These are phyloP conservation scores for Candida awuae DNA, from an alignment of 805 yeast genomes.

Conservation along the genomic window DNA sequence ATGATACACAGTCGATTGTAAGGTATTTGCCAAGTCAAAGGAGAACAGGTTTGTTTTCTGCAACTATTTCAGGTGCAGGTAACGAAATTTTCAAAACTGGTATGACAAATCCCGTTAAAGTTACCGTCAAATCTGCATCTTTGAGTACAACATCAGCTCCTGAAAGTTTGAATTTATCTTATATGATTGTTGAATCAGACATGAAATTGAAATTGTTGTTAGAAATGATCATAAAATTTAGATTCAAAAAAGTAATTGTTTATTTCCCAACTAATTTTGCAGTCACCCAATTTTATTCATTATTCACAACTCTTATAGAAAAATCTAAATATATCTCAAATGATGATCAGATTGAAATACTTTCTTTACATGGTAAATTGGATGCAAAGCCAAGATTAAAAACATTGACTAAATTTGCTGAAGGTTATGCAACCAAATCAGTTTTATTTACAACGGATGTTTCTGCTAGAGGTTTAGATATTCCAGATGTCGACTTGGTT, in stretches of 20 bases:
- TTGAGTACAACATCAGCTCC: conserved; percentile 40
- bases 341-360: conserved; percentile 32
- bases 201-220: conserved; percentile 54
- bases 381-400: conserved; percentile 71
- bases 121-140: conserved; percentile 56
- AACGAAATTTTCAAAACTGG: conserved; percentile 76
- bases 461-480: conserved; percentile 96
- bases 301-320: conserved; percentile 38
- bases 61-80: conserved; percentile 83
- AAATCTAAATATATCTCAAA: conserved; percentile 15
- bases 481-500: conserved; percentile 90
- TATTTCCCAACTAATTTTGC: conserved; percentile 87
- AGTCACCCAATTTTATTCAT: conserved; percentile 66
- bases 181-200: conserved; percentile 51
- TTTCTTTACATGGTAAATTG: conserved; percentile 85
- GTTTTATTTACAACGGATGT: conserved; percentile 90
- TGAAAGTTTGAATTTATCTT: conserved; percentile 51
- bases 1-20: conserved; percentile 61
- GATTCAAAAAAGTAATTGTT: conserved; percentile 74
- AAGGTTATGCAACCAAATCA: conserved; percentile 38
- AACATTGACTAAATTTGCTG: conserved; percentile 56
- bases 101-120: conserved; percentile 84
- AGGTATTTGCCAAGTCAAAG: conserved; percentile 78
- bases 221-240: conserved; percentile 42
- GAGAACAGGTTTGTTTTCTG: conserved; percentile 89